Evolutionary conservation across 2,329 filamentous ascomycete species (phyloP).

Genomic region (Remersonia thermophila): DNA sequence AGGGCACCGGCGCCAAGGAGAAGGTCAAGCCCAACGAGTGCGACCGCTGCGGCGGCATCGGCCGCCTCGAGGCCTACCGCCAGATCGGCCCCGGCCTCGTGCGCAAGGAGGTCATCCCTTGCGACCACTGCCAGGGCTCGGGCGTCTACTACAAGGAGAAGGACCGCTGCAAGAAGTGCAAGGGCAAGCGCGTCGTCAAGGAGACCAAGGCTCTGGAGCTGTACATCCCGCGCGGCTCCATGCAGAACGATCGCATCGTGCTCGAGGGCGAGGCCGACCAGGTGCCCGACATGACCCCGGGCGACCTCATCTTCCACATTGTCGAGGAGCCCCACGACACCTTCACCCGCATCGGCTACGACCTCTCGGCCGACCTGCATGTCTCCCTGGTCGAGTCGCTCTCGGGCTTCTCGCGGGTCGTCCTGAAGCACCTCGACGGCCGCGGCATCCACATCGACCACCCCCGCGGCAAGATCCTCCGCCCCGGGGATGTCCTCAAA

Average conservation of each 20-base stretch:
- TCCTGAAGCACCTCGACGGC: slow-evolving; percentile 85
- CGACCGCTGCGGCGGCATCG: slow-evolving; percentile 71
- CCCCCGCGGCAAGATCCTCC: slow-evolving; percentile 68
- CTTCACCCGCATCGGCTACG: slow-evolving; percentile 73
- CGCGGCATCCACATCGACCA: slow-evolving; percentile 75
- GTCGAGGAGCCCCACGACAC: slow-evolving; percentile 68
- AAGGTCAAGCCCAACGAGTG: slow-evolving; percentile 78
- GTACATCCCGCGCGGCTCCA: slow-evolving; percentile 81
- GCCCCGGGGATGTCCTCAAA: slow-evolving; percentile 75
- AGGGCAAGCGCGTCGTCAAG: slow-evolving; percentile 74
- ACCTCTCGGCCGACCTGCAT: slow-evolving; percentile 70
- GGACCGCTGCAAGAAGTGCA: slow-evolving; percentile 98
- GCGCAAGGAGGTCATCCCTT: slow-evolving; percentile 66
- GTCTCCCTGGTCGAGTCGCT: slow-evolving; percentile 76
- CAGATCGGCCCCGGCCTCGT: slow-evolving; percentile 80
- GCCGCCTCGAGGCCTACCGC: slow-evolving; percentile 63
- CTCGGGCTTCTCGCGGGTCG: slow-evolving; percentile 78
- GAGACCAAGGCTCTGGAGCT: slow-evolving; percentile 93
- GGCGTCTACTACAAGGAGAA: slow-evolving; percentile 87
- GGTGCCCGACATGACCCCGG: slow-evolving; percentile 73
- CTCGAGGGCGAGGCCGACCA: slow-evolving; percentile 93
- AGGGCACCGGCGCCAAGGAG: slow-evolving; percentile 81
- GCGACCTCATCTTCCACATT: slow-evolving; percentile 85
- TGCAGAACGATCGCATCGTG: slow-evolving; percentile 79
- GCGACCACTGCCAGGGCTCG: slow-evolving; percentile 72